These are phyloP conservation scores for Cladosporium velox DNA, from an alignment of 2,329 filamentous ascomycete genomes.

Conservation along the genomic window DNA sequence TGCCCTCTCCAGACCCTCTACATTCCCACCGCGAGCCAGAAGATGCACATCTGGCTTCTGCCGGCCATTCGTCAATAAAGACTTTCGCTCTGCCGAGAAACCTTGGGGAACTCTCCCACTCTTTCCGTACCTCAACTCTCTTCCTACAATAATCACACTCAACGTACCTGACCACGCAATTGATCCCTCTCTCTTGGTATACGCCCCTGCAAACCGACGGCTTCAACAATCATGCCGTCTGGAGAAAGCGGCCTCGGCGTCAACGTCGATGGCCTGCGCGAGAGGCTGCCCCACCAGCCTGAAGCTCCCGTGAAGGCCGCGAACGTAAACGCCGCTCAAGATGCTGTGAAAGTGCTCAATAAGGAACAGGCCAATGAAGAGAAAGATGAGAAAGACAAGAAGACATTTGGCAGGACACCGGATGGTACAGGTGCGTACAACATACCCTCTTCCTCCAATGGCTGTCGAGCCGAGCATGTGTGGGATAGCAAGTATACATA, in stretches of 20 bases:
- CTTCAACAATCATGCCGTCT: constrained; percentile 21
- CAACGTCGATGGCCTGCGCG: constrained; percentile 44
- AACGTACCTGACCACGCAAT: constrained; percentile 1
- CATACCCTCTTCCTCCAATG: constrained; percentile 4
- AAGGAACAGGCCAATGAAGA: constrained; percentile 49
- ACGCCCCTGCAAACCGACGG: constrained; percentile 13
- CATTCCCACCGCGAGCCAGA: constrained; percentile 4
- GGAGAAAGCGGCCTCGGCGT: constrained; percentile 1
- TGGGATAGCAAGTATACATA: constrained; percentile 20
- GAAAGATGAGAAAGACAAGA: constrained; percentile 60
- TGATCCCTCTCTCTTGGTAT: not conserved
- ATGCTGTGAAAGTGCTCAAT: constrained; percentile 53
- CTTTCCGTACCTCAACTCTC: not conserved
- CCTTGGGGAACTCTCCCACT: not conserved
- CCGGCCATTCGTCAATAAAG: constrained; percentile 1
- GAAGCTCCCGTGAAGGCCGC: constrained; percentile 35
- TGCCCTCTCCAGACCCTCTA: not conserved
- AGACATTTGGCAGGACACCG: constrained; percentile 88
- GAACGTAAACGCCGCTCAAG: constrained; percentile 45
- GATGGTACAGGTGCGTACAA: constrained; percentile 77
- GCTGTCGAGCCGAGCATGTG: constrained; percentile 8
- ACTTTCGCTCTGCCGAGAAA: constrained; percentile 9
- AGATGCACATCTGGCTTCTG: constrained; percentile 3
- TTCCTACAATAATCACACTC: not conserved
- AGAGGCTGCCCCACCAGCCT: constrained; percentile 45